These are phyloP conservation scores for Calonectria hongkongensis DNA, from an alignment of 2,329 filamentous ascomycete species.

Conservation along the genomic window DNA sequence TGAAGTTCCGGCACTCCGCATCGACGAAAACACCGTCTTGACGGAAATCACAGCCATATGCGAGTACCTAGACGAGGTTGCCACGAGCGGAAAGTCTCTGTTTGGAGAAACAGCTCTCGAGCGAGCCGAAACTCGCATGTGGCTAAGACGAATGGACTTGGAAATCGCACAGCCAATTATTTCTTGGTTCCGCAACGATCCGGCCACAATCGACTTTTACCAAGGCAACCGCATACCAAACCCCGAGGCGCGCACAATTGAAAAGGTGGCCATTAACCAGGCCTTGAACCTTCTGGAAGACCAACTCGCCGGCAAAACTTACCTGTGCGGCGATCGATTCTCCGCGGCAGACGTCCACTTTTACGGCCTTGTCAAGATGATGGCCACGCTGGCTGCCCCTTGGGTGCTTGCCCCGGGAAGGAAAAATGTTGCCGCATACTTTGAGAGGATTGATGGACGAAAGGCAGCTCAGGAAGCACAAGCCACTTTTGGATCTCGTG, in stretches of 20 bases:
- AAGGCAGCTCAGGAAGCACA: background rate
- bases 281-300: constrained; percentile 11
- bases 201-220: constrained; percentile 11
- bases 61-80: constrained; percentile 6
- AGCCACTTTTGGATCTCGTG: background rate
- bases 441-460: background rate
- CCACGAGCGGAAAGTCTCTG: background rate
- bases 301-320: constrained; percentile 2
- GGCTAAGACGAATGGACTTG: constrained; percentile 9
- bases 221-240: constrained; percentile 1
- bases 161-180: constrained; percentile 1
- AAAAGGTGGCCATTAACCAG: constrained; percentile 19
- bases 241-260: background rate
- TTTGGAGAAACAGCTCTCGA: constrained; percentile 1
- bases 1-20: background rate
- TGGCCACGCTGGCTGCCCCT: background rate
- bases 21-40: background rate
- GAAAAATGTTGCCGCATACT: constrained; percentile 4
- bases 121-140: constrained; percentile 9
- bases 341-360: background rate
- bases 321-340: constrained; percentile 16
- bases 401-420: background rate
- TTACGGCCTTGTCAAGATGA: constrained; percentile 4
- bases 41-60: constrained; percentile 3
- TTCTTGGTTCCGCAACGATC: constrained; percentile 15